These are phyloP conservation scores for Lichina pygmaea DNA, from an alignment of 495 filamentous ascomycete genomes.

Conservation along the genomic window DNA sequence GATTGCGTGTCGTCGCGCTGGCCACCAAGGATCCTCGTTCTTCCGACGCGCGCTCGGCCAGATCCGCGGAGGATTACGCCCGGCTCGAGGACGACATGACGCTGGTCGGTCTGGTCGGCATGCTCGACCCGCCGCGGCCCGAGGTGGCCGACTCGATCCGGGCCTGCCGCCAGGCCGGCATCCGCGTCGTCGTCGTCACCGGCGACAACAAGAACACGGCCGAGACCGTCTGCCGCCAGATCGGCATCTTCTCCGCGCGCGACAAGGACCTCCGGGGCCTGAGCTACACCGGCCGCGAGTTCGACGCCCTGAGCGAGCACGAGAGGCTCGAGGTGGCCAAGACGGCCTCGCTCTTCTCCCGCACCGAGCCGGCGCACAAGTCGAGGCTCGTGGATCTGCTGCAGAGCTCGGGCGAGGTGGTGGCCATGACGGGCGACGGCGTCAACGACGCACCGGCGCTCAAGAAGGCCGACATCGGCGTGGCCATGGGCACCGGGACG, in stretches of 20 bases:
- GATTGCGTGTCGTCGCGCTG: slow-evolving; percentile 84
- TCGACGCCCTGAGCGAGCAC: slow-evolving; percentile 54
- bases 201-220: slow-evolving; percentile 95
- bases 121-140: slow-evolving; percentile 93
- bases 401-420: slow-evolving; percentile 77
- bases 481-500: slow-evolving; percentile 96
- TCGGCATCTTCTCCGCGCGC: slow-evolving; percentile 64
- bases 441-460: slow-evolving; percentile 97
- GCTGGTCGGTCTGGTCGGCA: slow-evolving; percentile 73
- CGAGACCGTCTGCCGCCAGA: slow-evolving; percentile 89
- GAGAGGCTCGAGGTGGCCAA: slow-evolving; percentile 67
- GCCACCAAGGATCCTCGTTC: slow-evolving; percentile 51
- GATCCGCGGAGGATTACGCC: slow-evolving; percentile 57
- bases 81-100: slow-evolving; percentile 85
- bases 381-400: slow-evolving; percentile 88
- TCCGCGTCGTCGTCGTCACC: slow-evolving; percentile 92
- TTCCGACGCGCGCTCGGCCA: slow-evolving; percentile 42
- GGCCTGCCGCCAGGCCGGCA: slow-evolving; percentile 77
- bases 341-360: slow-evolving; percentile 78
- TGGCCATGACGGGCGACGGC: slow-evolving; percentile 98
- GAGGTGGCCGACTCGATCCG: slow-evolving; percentile 69
- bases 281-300: slow-evolving; percentile 86
- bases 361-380: slow-evolving; percentile 89
- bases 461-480: slow-evolving; percentile 97
- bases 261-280: slow-evolving; percentile 63